Evolutionary conservation across 2,329 filamentous ascomycete species (phyloP), one percentile per base, ranked within the genome.

Genomic region (Cytospora piceae): DNA sequence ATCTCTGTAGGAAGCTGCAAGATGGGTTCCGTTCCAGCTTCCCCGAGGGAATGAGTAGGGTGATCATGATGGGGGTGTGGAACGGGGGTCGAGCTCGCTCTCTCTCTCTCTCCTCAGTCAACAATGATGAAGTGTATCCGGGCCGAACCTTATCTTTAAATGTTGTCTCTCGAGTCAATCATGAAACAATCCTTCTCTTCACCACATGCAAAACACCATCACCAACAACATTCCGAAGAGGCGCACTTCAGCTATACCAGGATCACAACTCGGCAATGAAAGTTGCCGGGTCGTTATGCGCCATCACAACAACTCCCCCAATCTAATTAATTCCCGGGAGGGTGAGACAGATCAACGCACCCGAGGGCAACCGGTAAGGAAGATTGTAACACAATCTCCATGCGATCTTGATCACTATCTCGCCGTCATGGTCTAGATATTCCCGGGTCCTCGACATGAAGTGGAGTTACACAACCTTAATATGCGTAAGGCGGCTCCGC

Each of bases 1-100:
- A 65, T 65, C 57, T 65, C n/a, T 37, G 14, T 22, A 29, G 14
- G 49, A 27, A 9, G 49, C 57, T 61, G 63, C 57, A 52, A 65
- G 63, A 60, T 61, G 56, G 9, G 58, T 58, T 46, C 58, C 58
- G 53, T 58, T 46, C 58, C 52, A 58, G 9, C 31, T 20, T 42
- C 15, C 8, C 39, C 39, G 20, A 9, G 8, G 39, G 39, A 17
- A 11, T 9, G 5, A 12, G 15, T 15, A 42, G 20, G 34, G 39
- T 42, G 39, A 15, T 42, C 39, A 17, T 42, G 20, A 42, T 42
- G 39, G 39, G 20, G 39, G 39, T 42, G 39, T 42, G 39, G 39
- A n/a, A 42, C 34, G 9, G 5, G 5, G 42, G 42, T 46, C 20
- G n/a, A 46, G n/a, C n/a, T n/a, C n/a, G n/a, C n/a, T n/a, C n/a